A percentile compares a stretch with the other conserved stretches of the same genome.
Evolutionary conservation across 2,329 filamentous ascomycete genomes (phyloP).

Genomic region (Furcasterigmium sp.): DNA sequence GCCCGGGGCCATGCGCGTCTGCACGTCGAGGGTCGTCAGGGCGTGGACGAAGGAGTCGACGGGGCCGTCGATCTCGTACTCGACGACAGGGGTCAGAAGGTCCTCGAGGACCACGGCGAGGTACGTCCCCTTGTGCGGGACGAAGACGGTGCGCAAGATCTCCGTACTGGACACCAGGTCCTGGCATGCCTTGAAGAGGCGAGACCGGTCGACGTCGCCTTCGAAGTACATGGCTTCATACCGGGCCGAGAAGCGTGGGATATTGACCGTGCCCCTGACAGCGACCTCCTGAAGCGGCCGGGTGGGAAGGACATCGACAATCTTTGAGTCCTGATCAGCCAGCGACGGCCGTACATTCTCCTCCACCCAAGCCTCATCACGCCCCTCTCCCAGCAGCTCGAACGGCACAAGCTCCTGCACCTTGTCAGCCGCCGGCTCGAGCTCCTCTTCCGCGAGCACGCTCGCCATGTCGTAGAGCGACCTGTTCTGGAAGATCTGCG

Average conservation of each 20-base stretch:
- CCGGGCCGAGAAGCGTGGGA: conserved; percentile 56
- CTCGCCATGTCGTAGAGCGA: conserved; percentile 48
- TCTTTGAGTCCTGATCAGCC: conserved; percentile 41
- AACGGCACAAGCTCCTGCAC: conserved; percentile 37
- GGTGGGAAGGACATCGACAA: conserved; percentile 52
- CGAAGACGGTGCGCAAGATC: conserved; percentile 62
- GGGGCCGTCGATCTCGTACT: conserved; percentile 46
- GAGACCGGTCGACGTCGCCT: conserved; percentile 38
- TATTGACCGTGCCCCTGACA: conserved; percentile 49
- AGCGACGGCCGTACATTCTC: conserved; percentile 46
- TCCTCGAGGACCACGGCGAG: conserved; percentile 54
- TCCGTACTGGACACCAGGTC: conserved; percentile 56
- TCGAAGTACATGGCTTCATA: conserved; percentile 63
- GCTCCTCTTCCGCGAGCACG: conserved; percentile 32
- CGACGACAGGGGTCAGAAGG: conserved; percentile 43
- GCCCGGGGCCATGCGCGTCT: conserved; percentile 50
- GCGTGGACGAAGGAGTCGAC: conserved; percentile 45
- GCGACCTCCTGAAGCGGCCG: conserved; percentile 56
- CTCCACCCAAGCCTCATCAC: conserved; percentile 37
- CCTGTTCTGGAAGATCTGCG: conserved; percentile 47
- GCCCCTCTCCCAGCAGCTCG: conserved; percentile 36
- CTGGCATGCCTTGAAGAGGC: conserved; percentile 43
- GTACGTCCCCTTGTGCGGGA: conserved; percentile 42
- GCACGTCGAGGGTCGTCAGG: conserved; percentile 51
- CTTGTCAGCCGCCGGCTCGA: conserved; percentile 4